Evolutionary conservation across 805 yeast genomes (phyloP), one percentile per base, ranked within the genome.

Genomic region (Wickerhamomyces bovis): DNA sequence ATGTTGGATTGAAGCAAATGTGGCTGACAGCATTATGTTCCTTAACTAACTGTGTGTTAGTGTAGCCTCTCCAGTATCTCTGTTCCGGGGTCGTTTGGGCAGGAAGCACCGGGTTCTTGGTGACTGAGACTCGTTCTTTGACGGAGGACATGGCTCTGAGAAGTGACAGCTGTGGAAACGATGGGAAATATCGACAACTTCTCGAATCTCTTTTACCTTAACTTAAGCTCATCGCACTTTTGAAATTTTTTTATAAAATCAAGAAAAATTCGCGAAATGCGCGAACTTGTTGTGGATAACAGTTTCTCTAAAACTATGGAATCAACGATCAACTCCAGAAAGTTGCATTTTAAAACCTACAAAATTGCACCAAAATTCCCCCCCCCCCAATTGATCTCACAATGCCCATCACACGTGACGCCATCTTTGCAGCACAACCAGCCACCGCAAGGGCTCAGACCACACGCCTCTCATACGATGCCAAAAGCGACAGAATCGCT

Each of bases 11-110:
- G 74, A 94, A 94, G 53, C 83, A 76, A 46, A 94, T 82, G 62
- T 89, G 95, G 31, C 86, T 82, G 39, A 94, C 88, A 38, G 97
- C 88, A 65, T 87, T 89, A 67, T 87, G 92, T 64, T 94, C 98
- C 64, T 94, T 92, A 23, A 90, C 89, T 35, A 94, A 73, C 62
- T 92, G 92, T 3, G 98, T 92, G 53, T 81, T 84, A 26, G 77
- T 73, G 64, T 83, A 90, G 7, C 89, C 86, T 56, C 95, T 75
- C 98, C 98, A 94, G 69, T 86, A 92, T 55, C 95, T 76, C 60
- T 89, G 95, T 55, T 92, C 98, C 1, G 97, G 92, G 0, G 96
- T 88, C 2, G 90, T 83, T 58, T 81, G 85, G 11, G 86, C 81
- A 3, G 96, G 95, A 43, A 88, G 75, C 1, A 86, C 81, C 1